Base-by-base conservation (phyloP, 495 filamentous ascomycete genomes). In the Tuber umbilicatum region DNA sequence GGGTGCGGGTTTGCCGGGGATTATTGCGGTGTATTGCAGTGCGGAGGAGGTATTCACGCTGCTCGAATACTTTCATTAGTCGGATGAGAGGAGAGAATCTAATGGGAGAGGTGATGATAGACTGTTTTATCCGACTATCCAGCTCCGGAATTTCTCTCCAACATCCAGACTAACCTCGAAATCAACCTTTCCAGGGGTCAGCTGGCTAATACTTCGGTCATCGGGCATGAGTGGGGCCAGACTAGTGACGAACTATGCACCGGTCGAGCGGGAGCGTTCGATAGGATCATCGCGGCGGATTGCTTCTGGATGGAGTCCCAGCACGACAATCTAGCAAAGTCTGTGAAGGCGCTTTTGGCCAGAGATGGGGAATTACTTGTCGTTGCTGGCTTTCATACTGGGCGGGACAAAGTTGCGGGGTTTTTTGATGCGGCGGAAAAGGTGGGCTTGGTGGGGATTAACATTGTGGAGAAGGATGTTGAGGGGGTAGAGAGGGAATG, bases 291-390 rank as follows among this genome's bases (percentile, higher is more conserved):
- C 43, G 91, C 90, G 2, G 91, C 92, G 64, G 94, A 97, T 81
- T 96, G 92, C 82, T 85, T 93, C 74, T 97, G 93, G 94, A 93
- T 97, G 91, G 87, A 85, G 19, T 87, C 84, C 81, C 89, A 95
- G 84, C 94, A 97, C 81, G 85, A 84, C 39, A 92, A 91, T 80
- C 87, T 97, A 21, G 86, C 85, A 60, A 83, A 83, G 35, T 93
- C 91, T 14, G 89, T 97, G 82, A 83, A 85, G 19, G 90, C 90
- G 84, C 95, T 97, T 83, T 86, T 97, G 47, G 86, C 85, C 4
- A 83, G 85, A 0, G 81, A 81, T 2, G 89, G 90, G 0, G 82
- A 87, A 45, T 86, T 91, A 14, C 91, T 90, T 86, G 87, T 91
- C 14, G 85, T 94, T 31, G 90, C 89, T 0, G 92, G 91, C 0